Base-by-base conservation (phyloP, 2,329 filamentous ascomycete species). In the Exophiala viscosa region DNA sequence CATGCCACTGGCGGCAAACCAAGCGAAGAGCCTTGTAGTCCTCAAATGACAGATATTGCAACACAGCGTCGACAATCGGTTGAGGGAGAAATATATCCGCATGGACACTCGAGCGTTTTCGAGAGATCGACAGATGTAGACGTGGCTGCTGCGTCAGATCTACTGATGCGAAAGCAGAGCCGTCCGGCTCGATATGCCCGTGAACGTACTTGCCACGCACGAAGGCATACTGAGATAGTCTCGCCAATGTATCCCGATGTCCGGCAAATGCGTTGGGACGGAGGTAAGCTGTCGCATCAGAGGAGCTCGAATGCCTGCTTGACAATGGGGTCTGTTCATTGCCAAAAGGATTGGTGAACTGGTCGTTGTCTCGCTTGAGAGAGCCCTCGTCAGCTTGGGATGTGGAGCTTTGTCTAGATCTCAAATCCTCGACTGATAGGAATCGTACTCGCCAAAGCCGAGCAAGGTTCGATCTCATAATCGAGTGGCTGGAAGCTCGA, bases 181-280 rank as follows among this genome's bases (percentile, higher is more conserved):
- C 50, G 8, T 15, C 28, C 14, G 23, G 5, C 23, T 28, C 23
- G 8, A 28, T 28, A 28, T 28, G 23, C 23, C 40, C 48, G 10
- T 33, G 41, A 5, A 39, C 44, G 14, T 36, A 20, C 15, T 52
- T 35, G 15, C 39, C 33, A 15, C 44, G 28, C 2, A 15, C n/a
- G 13, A 15, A 28, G 32, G 14, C 33, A 18, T 20, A 34, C 14
- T 14, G 15, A 10, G 35, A 42, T 13, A 62, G 45, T 18, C 62
- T 52, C 44, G 59, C 62, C 14, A 64, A 48, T 17, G 59, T 62
- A 43, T 62, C 62, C 49, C 62, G 55, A 50, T 62, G 60, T 36
- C 51, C 54, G 20, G 52, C 33, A 47, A 59, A 59, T 7, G 55
- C 52, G 23, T 54, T 57, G 7, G 47, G 45, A 4, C 59, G 52